phyloP scores from a whole-genome alignment of 495 filamentous ascomycete genomes.

The Geoglossum glabrum region DNA sequence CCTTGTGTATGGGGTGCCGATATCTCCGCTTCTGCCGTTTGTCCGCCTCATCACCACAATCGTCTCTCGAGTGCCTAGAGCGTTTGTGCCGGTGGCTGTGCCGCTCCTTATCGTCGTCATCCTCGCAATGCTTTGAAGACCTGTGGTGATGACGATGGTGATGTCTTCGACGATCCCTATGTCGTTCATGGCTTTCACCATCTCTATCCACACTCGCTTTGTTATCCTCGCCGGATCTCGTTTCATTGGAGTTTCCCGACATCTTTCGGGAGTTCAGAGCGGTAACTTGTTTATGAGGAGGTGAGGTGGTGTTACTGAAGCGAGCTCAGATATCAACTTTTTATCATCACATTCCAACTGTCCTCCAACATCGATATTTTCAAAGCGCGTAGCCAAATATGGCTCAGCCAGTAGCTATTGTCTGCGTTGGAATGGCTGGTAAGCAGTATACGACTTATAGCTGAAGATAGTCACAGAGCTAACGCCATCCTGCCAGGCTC shows the following conservation, averaged over 20 bases:
- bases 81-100: constrained; percentile 11
- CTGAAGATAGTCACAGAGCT: neutral
- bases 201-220: neutral
- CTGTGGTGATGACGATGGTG: constrained; percentile 9
- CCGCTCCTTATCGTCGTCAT: constrained; percentile 20
- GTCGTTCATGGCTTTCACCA: constrained; percentile 2
- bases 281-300: neutral
- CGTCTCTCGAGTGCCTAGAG: constrained; percentile 12
- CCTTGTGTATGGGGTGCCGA: constrained; percentile 30
- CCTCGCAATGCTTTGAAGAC: constrained; percentile 18
- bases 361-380: neutral
- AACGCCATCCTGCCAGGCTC: constrained; percentile 33
- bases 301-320: neutral
- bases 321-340: neutral
- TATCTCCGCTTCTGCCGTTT: constrained; percentile 27
- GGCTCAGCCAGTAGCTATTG: constrained; percentile 44
- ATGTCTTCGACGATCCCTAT: constrained; percentile 7
- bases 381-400: neutral
- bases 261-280: constrained; percentile 19
- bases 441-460: constrained; percentile 11
- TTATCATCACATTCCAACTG: neutral
- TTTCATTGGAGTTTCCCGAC: constrained; percentile 34
- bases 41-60: constrained; percentile 19
- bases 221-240: constrained; percentile 20
- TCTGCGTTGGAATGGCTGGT: constrained; percentile 96